Percentiles rank a stretch among this genome's conserved stretches.
Conservation (phyloP, 2,329 filamentous ascomycete genomes). For the Truncatella angustata region DNA sequence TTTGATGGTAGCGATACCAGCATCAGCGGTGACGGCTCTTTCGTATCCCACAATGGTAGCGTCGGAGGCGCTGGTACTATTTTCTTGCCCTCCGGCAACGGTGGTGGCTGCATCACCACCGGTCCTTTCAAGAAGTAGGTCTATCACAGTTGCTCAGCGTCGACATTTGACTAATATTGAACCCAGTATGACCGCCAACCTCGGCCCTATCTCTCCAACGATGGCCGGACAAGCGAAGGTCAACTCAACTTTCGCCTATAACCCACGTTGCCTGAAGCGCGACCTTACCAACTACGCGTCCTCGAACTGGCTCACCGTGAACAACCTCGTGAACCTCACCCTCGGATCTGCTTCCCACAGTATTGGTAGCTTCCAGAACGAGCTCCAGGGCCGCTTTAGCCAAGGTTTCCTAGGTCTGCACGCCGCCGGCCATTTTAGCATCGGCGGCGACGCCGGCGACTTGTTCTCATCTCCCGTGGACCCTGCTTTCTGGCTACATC, state of each 20-base stretch:
- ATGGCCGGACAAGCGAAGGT: constrained; percentile 15
- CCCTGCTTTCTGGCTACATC: constrained; percentile 24
- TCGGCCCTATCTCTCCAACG: constrained; percentile 26
- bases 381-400: constrained; percentile 31
- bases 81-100: constrained; percentile 43
- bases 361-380: constrained; percentile 31
- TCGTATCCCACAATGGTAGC: constrained; percentile 19
- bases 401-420: constrained; percentile 24
- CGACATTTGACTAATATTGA: no score
- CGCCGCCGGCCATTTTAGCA: constrained; percentile 27
- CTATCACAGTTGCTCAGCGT: neutral
- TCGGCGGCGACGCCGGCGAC: constrained; percentile 24
- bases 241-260: constrained; percentile 15
- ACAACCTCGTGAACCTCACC: constrained; percentile 25
- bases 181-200: constrained; percentile 22
- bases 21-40: constrained; percentile 46
- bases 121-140: constrained; percentile 37
- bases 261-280: constrained; percentile 23
- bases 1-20: constrained; percentile 54
- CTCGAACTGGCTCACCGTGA: constrained; percentile 18
- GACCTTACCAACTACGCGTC: constrained; percentile 22
- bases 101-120: constrained; percentile 49
- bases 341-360: constrained; percentile 18
- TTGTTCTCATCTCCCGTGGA: constrained; percentile 19
- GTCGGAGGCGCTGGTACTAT: constrained; percentile 18